These are phyloP conservation scores for Daldinia eschscholtzii DNA, from an alignment of 2,329 filamentous ascomycete species.

Conservation along the genomic window DNA sequence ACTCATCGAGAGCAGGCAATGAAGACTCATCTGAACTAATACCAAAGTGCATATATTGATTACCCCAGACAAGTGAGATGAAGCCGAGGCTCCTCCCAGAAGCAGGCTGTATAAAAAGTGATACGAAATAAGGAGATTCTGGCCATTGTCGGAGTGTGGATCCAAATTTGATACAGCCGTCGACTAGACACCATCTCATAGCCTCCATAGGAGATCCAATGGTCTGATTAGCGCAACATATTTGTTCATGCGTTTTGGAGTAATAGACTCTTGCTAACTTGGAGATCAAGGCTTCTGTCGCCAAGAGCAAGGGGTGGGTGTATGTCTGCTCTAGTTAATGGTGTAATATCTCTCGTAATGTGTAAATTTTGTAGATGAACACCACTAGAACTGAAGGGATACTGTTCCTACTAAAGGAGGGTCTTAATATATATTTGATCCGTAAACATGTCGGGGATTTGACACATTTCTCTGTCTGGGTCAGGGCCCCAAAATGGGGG, in stretches of 20 bases:
- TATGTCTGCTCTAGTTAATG: neutral
- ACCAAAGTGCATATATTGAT: constrained; percentile 20
- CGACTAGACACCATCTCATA: neutral
- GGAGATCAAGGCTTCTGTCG: neutral
- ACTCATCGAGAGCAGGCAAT: neutral
- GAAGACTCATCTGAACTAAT: neutral
- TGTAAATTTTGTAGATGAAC: constrained; percentile 38
- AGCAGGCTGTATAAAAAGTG: constrained; percentile 2
- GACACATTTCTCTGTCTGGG: too few species aligned
- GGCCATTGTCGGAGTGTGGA: neutral
- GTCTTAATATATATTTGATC: constrained; percentile 32
- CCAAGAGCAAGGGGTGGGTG: too few species aligned
- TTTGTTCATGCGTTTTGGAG: neutral
- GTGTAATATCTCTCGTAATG: constrained; percentile 14
- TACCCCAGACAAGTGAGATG: constrained; percentile 15
- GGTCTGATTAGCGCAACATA: neutral
- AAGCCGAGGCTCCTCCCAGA: too few species aligned
- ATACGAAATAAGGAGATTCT: neutral
- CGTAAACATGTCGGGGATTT: too few species aligned
- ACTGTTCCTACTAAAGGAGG: constrained; percentile 19
- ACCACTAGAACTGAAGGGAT: constrained; percentile 21
- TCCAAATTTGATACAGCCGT: neutral
- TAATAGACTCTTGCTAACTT: neutral
- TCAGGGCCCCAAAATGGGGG: too few species aligned
- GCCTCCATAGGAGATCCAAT: too few species aligned